phyloP scores from a whole-genome alignment of 345 rosid genomes.

The Populus ilicifolia region DNA sequence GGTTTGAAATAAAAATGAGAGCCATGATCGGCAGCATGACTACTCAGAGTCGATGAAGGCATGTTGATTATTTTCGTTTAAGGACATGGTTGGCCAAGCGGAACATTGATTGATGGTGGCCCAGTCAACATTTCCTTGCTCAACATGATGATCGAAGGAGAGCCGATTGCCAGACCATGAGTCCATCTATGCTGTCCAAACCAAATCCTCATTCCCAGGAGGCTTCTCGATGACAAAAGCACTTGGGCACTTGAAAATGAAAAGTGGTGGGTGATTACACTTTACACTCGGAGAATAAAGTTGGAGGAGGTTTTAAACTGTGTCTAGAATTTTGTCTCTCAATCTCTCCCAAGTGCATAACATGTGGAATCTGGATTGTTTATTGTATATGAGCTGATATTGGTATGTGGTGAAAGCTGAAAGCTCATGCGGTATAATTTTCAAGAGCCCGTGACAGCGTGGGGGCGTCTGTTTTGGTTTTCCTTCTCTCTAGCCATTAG shows the following conservation, averaged over 20 bases:
- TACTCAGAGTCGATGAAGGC: not conserved
- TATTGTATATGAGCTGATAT: not conserved
- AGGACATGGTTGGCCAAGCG: conserved; percentile 8
- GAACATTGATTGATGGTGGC: conserved; percentile 18
- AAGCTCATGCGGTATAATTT: not conserved
- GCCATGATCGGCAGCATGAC: not conserved
- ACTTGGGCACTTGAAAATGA: conserved; percentile 13
- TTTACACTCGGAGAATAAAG: conserved; percentile 1
- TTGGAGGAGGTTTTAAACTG: conserved; percentile 2
- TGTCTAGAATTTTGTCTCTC: not conserved
- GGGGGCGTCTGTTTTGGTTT: not conserved
- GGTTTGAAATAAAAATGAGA: not conserved
- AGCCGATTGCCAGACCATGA: conserved; percentile 10
- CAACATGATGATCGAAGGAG: conserved; percentile 6
- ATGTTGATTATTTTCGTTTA: not conserved
- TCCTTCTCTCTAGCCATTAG: not conserved
- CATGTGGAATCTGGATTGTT: conserved; percentile 10
- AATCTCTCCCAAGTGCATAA: conserved; percentile 4
- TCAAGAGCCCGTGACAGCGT: not conserved
- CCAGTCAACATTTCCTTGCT: conserved; percentile 16
- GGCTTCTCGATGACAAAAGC: conserved; percentile 37
- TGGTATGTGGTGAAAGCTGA: not conserved
- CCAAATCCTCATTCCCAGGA: conserved; percentile 23
- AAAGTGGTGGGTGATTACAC: conserved; percentile 18
- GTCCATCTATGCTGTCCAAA: conserved; percentile 10